Base-by-base conservation (phyloP, 306 rosid species). In the Begonia peltatifolia region DNA sequence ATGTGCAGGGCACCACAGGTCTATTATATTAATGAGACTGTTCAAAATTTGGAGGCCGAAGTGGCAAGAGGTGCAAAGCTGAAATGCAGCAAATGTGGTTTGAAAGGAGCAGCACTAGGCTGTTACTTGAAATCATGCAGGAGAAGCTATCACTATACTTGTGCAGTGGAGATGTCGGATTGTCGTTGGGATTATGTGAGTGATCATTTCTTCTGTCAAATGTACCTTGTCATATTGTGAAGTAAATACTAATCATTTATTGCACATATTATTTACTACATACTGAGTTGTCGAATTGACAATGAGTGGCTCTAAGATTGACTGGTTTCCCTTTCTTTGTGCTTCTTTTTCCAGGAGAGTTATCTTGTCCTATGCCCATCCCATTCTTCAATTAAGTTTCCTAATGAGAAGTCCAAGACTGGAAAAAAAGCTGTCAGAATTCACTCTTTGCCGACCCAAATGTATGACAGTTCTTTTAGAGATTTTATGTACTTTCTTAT, bases 31-130 rank as follows among this genome's bases (percentile, higher is more conserved):
- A 83, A 36, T 10, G 92, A 86, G 52, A 16, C 54, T 47, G 68
- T 75, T 46, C 70, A 76, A 66, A 83, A 83, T 71, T 71, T 90
- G 94, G 79, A 79, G 70, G 54, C 73, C 0, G 99, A 90, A 77
- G 68, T 90, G 61, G 77, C 84, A 59, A 76, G 99, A 75, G 99
- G 94, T 73, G 70, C 81, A 53, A 90, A 79, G 67, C 80, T 90
- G 30, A 90, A 83, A 73, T 90, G 99, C 76, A 71, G 67, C 66
- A 73, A 60, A 64, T 86, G 99, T 62, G 71, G 90, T 54, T 61
- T 63, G 50, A 90, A 83, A 60, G 99, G 99, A 54, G 99, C 99
- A 52, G 96, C 99, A 11, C 77, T 90, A 52, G 99, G 99, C 47
- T 90, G 99, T 78, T 83, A 54, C 48, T 72, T 76, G 68, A 83